Conservation (phyloP, 495 filamentous ascomycete genomes). For the Aspergillus steynii region DNA sequence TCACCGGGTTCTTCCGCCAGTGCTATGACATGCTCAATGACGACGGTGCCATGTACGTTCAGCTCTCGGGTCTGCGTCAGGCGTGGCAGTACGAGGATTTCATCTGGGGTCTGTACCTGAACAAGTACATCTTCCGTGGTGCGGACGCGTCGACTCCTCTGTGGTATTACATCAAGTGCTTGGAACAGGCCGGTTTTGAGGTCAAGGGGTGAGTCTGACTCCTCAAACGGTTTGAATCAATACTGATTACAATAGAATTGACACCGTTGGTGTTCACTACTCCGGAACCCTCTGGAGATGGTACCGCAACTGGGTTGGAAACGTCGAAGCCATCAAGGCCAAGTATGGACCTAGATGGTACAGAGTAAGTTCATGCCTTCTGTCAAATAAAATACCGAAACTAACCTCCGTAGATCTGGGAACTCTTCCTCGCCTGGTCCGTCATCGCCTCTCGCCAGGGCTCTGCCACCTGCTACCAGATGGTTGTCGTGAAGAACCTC, state of each 20-base stretch:
- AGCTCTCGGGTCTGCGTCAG: conserved; percentile 80
- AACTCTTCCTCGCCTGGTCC: conserved; percentile 35
- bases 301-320: conserved; percentile 58
- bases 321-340: conserved; percentile 48
- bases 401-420: conserved; percentile 29
- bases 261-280: conserved; percentile 58
- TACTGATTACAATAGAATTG: conserved; percentile 25
- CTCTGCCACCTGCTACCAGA: conserved; percentile 33
- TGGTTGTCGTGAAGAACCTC: conserved; percentile 33
- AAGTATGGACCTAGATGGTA: conserved; percentile 56
- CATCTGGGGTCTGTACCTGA: conserved; percentile 88
- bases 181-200: conserved; percentile 74
- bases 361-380: conserved; percentile 39
- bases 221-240: not conserved
- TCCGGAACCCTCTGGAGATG: conserved; percentile 57
- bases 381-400: not conserved
- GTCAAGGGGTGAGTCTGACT: conserved; percentile 33
- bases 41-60: conserved; percentile 80
- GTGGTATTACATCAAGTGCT: conserved; percentile 64
- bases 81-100: conserved; percentile 88
- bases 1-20: conserved; percentile 66
- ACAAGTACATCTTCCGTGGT: conserved; percentile 89
- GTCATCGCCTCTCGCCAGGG: conserved; percentile 32
- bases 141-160: conserved; percentile 84
- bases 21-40: conserved; percentile 85